Evolutionary conservation across 108 stramenopile species (phyloP).

Genomic region (Conticribra guillardii): DNA sequence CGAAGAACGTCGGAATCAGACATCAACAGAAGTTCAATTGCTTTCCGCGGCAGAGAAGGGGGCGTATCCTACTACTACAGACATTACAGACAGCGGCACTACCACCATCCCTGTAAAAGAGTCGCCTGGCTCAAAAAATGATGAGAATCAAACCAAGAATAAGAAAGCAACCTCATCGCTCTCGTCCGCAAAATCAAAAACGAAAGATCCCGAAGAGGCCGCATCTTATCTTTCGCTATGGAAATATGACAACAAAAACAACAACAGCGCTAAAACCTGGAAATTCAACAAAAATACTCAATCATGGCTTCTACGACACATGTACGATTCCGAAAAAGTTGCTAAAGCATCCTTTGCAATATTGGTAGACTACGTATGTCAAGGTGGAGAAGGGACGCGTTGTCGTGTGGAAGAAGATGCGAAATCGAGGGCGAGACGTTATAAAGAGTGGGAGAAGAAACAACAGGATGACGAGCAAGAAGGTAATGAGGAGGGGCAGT

Average conservation of each 20-base stretch:
- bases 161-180: not conserved
- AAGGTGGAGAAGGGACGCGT: slow-evolving; percentile 56
- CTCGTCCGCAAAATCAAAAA: slow-evolving; percentile 12
- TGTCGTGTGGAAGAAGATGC: slow-evolving; percentile 64
- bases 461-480: slow-evolving; percentile 17
- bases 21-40: slow-evolving; percentile 19
- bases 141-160: slow-evolving; percentile 21
- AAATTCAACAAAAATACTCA: slow-evolving; percentile 97
- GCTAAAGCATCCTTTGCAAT: slow-evolving; percentile 63
- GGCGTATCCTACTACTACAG: not conserved
- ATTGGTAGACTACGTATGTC: slow-evolving; percentile 71
- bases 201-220: slow-evolving; percentile 70
- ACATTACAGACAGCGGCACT: no score
- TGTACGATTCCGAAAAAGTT: slow-evolving; percentile 87
- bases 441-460: slow-evolving; percentile 73
- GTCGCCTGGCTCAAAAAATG: slow-evolving; percentile 1
- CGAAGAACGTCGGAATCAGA: slow-evolving; percentile 29
- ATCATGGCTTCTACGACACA: slow-evolving; percentile 89
- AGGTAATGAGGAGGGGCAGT: slow-evolving; percentile 2
- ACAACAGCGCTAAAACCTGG: slow-evolving; percentile 51
- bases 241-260: slow-evolving; percentile 50
- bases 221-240: slow-evolving; percentile 66
- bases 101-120: no score
- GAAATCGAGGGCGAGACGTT: slow-evolving; percentile 62
- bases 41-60: slow-evolving; percentile 17